Evolutionary conservation across 371 early-diverging fungal genomes (phyloP).

Genomic region (Saksenaea vasiformis): DNA sequence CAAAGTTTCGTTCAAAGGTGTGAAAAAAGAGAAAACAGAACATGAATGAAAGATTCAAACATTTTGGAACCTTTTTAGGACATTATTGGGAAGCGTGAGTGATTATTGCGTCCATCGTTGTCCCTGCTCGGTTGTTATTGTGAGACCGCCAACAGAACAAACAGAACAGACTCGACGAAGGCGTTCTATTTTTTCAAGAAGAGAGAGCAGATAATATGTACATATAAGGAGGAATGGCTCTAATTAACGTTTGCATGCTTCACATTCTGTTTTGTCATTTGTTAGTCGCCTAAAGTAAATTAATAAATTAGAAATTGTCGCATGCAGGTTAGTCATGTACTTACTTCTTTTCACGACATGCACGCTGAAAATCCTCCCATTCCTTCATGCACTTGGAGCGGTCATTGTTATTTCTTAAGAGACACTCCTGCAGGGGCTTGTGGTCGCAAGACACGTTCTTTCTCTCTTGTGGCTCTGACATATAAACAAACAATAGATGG

Average conservation of each 20-base stretch:
- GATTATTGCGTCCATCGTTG: conserved; percentile 55
- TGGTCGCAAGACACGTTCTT: conserved; percentile 46
- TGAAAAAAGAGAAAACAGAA: neutral
- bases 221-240: neutral
- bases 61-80: conserved; percentile 22
- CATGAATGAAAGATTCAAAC: neutral
- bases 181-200: conserved; percentile 2
- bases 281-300: neutral
- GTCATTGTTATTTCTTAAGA: conserved; percentile 57
- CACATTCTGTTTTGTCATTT: conserved; percentile 16
- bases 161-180: conserved; percentile 12
- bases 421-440: conserved; percentile 56
- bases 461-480: conserved; percentile 10
- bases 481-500: neutral
- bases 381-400: conserved; percentile 62
- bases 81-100: conserved; percentile 59
- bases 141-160: conserved; percentile 27
- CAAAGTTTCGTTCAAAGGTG: conserved; percentile 55
- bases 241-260: conserved; percentile 19
- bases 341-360: conserved; percentile 41
- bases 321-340: neutral
- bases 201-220: neutral
- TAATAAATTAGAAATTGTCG: neutral
- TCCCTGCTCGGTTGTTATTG: conserved; percentile 49
- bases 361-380: conserved; percentile 62